Base-by-base conservation (phyloP, 2,329 filamentous ascomycete genomes). In the Monascus ruber region DNA sequence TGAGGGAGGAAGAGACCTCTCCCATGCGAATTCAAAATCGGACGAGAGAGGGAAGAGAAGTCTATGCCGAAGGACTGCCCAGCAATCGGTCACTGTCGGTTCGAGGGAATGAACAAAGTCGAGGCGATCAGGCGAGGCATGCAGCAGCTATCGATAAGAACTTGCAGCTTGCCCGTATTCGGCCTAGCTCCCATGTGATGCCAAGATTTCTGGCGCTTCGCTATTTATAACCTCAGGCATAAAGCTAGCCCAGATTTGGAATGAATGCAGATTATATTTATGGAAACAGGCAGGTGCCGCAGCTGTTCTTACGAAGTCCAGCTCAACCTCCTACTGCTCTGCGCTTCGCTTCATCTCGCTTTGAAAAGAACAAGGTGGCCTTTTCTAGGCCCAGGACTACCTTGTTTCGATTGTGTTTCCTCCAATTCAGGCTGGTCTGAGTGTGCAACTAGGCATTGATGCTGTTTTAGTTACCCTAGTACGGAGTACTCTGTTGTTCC, bases 271-370 rank as follows among this genome's bases (percentile, higher is more conserved):
- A 41, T 35, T 47, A 50, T 48, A 49, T 48, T 56, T 58, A 60
- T 59, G 59, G 55, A 54, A 54, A 55, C 52, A 43, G 37, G 50
- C 51, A 52, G 50, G 47, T 48, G 17, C 17, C 17, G 17, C 17
- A 17, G 17, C 17, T 17, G 17, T 17, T 17, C 17, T 17, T 17
- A 17, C 17, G 17, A 17, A 17, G 17, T 17, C 17, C 17, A 17
- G 17, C 17, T 17, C 17, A 17, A 17, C 17, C 17, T 17, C 17
- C 17, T 17, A 2, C 17, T 17, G 17, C 17, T 17, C 17, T 17
- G 17, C 17, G 17, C 17, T 17, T 17, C 17, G 17, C 17, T 17
- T 17, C 17, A 17, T 17, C 17, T 17, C 17, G 17, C 17, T 17
- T 17, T 17, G 17, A 17, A 17, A 17, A 17, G 17, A 17, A 17